Evolutionary conservation across 208 protist genomes (phyloP), one percentile per base, ranked within the genome.

Genomic region (Leishmania guyanensis): DNA sequence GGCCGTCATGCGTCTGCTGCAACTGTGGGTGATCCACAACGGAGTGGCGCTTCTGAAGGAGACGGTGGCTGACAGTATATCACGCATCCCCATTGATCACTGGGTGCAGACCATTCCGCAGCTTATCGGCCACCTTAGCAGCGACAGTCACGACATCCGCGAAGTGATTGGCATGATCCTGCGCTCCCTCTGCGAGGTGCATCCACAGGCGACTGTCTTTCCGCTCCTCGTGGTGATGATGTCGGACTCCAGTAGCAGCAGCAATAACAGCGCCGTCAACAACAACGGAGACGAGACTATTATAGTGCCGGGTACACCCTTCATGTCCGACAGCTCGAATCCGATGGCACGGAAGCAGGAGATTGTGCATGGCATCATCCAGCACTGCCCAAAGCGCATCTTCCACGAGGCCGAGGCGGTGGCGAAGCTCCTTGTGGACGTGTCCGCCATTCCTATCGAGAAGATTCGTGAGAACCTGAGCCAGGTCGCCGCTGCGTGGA

Each of bases 81-180:
- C 85, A 46, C 97, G 93, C 20, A 98, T 99, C 26, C 89, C 92
- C 2, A 95, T 99, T 29, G 98, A 99, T 83, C 99, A 99, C 75
- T 99, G 99, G 99, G 93, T 99, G 22, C 94, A 99, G 78, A 99
- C 99, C 12, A 99, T 99, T 50, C 99, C 99, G 54, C 99, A 99
- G 96, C 93, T 99, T n/a, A 99, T 99, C 82, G 99, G 99, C 43
- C 95, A 99, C 79, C 97, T 99, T 75, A 94, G 99, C 83, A 98
- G 97, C 79, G 91, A 91, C 22, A 85, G 89, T 43, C 80, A 94
- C 29, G 88, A 92, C 65, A 98, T 99, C 48, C 91, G 98, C 9
- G 91, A 98, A 62, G 90, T 99, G 2, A 95, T 99, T 64, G 92
- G 98, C 80, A 93, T 99, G 80, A 94, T 99, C 36, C 92, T 99